Evolutionary conservation across 2,329 filamentous ascomycete genomes (phyloP), one percentile per base, ranked within the genome.

Genomic region (Aspergillus niger): DNA sequence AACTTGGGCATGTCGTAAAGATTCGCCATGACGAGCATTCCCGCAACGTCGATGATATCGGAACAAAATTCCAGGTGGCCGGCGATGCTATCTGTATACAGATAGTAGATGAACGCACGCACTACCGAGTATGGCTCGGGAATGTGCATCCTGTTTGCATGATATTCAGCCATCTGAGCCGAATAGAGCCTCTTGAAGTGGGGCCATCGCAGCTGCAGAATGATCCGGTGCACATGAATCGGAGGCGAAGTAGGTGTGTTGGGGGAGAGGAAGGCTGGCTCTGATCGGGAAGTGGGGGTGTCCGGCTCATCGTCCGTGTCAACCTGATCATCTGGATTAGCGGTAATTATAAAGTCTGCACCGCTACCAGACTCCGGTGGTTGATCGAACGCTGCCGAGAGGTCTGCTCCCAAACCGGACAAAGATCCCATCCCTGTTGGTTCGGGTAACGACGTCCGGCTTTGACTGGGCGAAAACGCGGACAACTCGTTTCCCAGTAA

Each of bases 1-100:
- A 99, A 86, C 67, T 95, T 92, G 1, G 93, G 93, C 80, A 99
- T 96, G 72, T 97, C 94, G 79, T 99, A 99, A 50, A 98, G 91
- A 75, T 98, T 97, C 47, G 92, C 92, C 91, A 99, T 96, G 65
- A 99, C 94, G 3, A 99, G 84, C 76, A 99, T 87, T 8, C 95
- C 94, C 0, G 95, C 94, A 13, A 98, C 92, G 68, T 97, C 93
- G 30, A 89, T 86, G 20, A 97, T 85, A 8, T 79, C 82, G 0
- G 85, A 82, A 50, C 85, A 86, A 63, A 82, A 82, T 52, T 89
- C 85, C 0, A 86, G 85, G 60, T 81, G 79, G n/a, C 75, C 77
- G 2, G 77, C 75, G 67, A 99, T 97, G 67, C 89, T 94, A 76
- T 99, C 95, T 0, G 95, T 97, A 77, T 99, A 99, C 1, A 99